Conservation (phyloP, 345 rosid genomes). For the Citrus maxima region DNA sequence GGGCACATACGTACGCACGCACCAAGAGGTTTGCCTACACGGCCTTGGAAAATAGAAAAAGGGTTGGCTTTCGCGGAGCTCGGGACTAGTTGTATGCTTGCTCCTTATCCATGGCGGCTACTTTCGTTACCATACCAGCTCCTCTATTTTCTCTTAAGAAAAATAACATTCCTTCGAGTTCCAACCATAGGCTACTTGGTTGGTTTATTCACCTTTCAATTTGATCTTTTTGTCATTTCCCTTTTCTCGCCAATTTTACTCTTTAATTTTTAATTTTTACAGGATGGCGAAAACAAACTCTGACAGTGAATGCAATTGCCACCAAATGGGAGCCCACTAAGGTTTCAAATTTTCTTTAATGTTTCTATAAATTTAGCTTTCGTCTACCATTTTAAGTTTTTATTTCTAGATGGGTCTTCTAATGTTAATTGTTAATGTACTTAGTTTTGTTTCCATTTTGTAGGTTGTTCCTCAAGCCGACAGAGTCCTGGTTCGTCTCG, state of each 20-base stretch:
- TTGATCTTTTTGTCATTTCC: neutral
- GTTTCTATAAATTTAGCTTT: neutral
- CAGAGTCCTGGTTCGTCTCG: slow-evolving; percentile 85
- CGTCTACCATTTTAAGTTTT: neutral
- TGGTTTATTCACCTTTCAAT: neutral
- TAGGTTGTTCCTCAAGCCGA: slow-evolving; percentile 96
- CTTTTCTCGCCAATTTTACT: neutral
- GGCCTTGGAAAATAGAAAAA: no score
- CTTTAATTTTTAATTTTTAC: neutral
- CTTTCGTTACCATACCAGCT: slow-evolving; percentile 46
- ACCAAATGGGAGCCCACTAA: slow-evolving; percentile 79
- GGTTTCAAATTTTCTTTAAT: slow-evolving; percentile 27
- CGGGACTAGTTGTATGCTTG: neutral
- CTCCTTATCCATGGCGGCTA: slow-evolving; percentile 47
- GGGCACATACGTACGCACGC: neutral
- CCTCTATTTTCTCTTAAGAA: slow-evolving; percentile 36
- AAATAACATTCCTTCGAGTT: slow-evolving; percentile 18
- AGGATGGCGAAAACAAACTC: slow-evolving; percentile 44
- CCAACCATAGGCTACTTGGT: slow-evolving; percentile 39
- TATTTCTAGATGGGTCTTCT: neutral
- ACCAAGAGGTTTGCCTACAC: no score
- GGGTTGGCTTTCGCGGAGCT: no score
- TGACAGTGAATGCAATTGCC: slow-evolving; percentile 62
- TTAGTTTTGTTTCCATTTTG: slow-evolving; percentile 11
- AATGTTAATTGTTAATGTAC: neutral